phyloP scores from a whole-genome alignment of 352 stramenopile species.

The Phytopythium delawarense region DNA sequence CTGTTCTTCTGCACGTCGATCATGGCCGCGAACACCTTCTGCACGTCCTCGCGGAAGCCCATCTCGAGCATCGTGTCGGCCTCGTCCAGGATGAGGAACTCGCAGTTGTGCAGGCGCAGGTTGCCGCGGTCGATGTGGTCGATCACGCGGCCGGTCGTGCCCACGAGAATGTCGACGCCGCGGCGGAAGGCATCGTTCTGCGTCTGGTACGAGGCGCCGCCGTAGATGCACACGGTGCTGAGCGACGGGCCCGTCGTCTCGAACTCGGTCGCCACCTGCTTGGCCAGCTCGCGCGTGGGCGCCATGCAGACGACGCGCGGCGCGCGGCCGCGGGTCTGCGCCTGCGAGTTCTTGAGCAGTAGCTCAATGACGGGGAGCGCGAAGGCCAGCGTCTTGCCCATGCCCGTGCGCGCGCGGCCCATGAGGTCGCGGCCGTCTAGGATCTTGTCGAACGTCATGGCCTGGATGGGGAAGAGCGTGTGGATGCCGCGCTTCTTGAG shows the following conservation, averaged over 20 bases:
- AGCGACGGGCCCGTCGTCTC: slow-evolving; percentile 75
- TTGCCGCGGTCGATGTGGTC: slow-evolving; percentile 92
- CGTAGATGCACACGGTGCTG: slow-evolving; percentile 90
- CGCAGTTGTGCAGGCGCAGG: slow-evolving; percentile 81
- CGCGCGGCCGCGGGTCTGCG: slow-evolving; percentile 56
- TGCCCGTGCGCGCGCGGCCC: slow-evolving; percentile 95
- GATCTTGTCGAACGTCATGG: slow-evolving; percentile 95
- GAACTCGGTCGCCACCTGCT: slow-evolving; percentile 94
- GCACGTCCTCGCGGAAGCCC: slow-evolving; percentile 94
- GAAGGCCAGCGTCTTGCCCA: slow-evolving; percentile 99
- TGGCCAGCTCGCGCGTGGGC: slow-evolving; percentile 96
- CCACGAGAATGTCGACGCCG: slow-evolving; percentile 91
- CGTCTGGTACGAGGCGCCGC: slow-evolving; percentile 85
- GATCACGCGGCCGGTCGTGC: slow-evolving; percentile 90
- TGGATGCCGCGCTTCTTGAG: slow-evolving; percentile 79
- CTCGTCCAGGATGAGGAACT: slow-evolving; percentile 94
- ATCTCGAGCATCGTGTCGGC: slow-evolving; percentile 96
- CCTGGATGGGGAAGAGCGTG: slow-evolving; percentile 91
- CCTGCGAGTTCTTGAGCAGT: slow-evolving; percentile 82
- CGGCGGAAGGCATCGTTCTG: slow-evolving; percentile 88
- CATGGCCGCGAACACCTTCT: slow-evolving; percentile 90
- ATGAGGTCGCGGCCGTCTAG: slow-evolving; percentile 96
- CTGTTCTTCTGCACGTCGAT: slow-evolving; percentile 55
- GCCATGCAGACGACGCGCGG: slow-evolving; percentile 96
- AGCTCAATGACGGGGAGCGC: slow-evolving; percentile 93